Evolutionary conservation across 139 green algal species (phyloP).

Genomic region (Volvox reticuliferus): DNA sequence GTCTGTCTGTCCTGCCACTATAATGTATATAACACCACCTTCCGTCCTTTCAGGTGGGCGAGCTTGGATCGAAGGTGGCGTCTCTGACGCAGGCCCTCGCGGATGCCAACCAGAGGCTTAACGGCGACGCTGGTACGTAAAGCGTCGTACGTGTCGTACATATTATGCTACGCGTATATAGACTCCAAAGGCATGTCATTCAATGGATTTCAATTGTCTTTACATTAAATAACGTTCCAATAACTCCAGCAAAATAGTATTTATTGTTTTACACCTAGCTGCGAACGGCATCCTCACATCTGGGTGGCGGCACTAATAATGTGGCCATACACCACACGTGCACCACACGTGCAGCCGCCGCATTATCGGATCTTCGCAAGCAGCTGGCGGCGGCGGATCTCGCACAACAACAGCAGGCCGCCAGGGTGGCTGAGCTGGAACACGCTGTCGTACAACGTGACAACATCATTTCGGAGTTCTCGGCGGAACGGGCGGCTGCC

Average conservation of each 20-base stretch:
- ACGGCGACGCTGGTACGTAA: slow-evolving; percentile 11
- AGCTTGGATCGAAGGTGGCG: slow-evolving; percentile 8
- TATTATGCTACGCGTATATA: not conserved
- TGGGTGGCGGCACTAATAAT: not conserved
- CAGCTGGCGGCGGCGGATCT: not conserved
- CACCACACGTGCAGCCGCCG: not conserved
- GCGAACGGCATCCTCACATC: too few relatives aligned
- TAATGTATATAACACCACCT: too few relatives aligned
- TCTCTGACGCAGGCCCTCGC: not conserved
- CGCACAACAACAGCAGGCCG: not conserved
- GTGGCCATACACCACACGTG: not conserved
- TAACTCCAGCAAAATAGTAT: not conserved
- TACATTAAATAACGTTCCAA: not conserved
- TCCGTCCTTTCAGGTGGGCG: not conserved
- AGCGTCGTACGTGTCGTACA: not conserved
- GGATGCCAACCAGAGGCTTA: slow-evolving; percentile 3
- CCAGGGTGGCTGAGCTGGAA: slow-evolving; percentile 26
- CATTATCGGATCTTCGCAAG: not conserved
- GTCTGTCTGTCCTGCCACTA: too few relatives aligned
- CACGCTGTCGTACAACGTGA: slow-evolving; percentile 2
- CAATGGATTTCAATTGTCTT: not conserved
- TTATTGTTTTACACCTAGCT: not conserved
- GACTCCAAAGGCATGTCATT: not conserved
- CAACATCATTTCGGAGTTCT: not conserved
- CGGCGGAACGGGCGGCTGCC: not conserved